These are phyloP conservation scores for Sphaceloma murrayae DNA, from an alignment of 2,329 filamentous ascomycete genomes.

Conservation along the genomic window DNA sequence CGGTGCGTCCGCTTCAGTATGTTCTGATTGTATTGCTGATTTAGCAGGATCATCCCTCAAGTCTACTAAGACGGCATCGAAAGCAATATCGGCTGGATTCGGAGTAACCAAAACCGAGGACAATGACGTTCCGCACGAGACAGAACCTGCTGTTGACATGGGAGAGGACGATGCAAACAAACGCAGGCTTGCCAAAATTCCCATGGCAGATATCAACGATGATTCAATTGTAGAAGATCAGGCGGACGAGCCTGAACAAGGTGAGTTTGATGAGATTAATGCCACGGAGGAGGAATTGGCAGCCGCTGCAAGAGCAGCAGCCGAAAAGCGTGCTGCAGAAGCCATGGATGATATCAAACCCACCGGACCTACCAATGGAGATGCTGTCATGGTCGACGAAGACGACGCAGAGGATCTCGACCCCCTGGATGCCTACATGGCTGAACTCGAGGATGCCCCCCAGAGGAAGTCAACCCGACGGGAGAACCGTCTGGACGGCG, in stretches of 20 bases:
- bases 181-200: conserved; percentile 85
- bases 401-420: conserved; percentile 66
- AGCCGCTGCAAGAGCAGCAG: conserved; percentile 71
- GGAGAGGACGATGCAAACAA: conserved; percentile 80
- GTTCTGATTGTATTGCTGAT: background rate
- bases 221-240: conserved; percentile 31
- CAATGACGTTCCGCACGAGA: conserved; percentile 45
- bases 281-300: conserved; percentile 71
- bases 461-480: conserved; percentile 31
- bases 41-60: conserved; percentile 38
- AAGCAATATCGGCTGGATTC: conserved; percentile 69
- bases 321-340: conserved; percentile 59
- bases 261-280: conserved; percentile 43
- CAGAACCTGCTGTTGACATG: conserved; percentile 66
- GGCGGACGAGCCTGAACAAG: conserved; percentile 44
- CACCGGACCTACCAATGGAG: conserved; percentile 35
- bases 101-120: conserved; percentile 61
- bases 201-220: conserved; percentile 56
- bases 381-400: conserved; percentile 23
- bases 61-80: conserved; percentile 52
- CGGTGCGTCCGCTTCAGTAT: background rate
- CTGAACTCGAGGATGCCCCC: conserved; percentile 45
- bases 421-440: conserved; percentile 96
- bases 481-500: conserved; percentile 43
- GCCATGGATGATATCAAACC: conserved; percentile 37